A percentile compares a stretch with the other conserved stretches of the same genome.
Evolutionary conservation across 495 filamentous ascomycete species (phyloP).

Genomic region (Neurospora sp.): DNA sequence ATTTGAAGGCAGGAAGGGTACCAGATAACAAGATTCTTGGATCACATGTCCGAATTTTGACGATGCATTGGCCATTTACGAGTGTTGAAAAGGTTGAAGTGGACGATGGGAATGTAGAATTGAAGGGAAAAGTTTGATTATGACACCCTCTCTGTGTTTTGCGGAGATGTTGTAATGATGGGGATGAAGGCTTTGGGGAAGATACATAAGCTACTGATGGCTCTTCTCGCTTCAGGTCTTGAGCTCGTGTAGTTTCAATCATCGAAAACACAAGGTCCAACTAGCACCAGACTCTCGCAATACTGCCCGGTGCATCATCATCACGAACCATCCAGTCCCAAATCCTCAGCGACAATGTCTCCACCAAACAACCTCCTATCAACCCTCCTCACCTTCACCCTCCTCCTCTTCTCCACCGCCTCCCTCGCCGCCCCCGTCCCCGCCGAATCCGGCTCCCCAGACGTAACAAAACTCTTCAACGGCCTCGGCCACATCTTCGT

Average conservation of each 20-base stretch:
- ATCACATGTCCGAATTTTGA: neutral
- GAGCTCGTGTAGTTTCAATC: neutral
- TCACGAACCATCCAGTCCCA: neutral
- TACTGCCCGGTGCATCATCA: neutral
- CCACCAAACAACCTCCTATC: no score
- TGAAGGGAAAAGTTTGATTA: neutral
- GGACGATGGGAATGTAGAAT: no score
- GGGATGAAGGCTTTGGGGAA: neutral
- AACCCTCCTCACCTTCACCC: neutral
- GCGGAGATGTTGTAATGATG: no score
- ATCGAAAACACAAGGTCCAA: no score
- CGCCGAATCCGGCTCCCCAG: neutral
- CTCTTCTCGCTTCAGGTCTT: neutral
- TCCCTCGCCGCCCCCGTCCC: neutral
- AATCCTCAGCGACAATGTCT: no score
- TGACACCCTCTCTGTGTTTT: neutral
- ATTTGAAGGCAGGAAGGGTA: neutral
- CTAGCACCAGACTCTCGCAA: neutral
- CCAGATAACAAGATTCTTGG: neutral
- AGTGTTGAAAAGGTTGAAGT: neutral
- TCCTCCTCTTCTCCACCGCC: neutral
- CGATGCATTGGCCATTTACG: neutral
- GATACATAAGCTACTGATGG: neutral
- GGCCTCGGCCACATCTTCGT: constrained; percentile 22
- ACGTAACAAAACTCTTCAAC: constrained; percentile 8